phyloP scores from a whole-genome alignment of 1,139 yeast species.

The Suhomyces bolitotheri region DNA sequence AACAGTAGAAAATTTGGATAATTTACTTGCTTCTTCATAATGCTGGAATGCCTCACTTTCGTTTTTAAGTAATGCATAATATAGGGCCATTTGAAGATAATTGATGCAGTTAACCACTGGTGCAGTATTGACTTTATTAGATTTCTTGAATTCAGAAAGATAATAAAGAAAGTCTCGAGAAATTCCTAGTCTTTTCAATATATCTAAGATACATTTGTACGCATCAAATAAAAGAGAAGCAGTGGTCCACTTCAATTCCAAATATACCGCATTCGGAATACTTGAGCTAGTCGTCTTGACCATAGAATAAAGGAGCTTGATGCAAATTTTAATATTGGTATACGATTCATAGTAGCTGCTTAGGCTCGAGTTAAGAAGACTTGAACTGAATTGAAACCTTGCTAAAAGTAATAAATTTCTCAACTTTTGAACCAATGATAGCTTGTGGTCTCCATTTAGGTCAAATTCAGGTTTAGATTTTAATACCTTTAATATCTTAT shows the following conservation, averaged over 20 bases:
- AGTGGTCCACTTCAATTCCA: slow-evolving; percentile 37
- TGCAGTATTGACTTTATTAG: slow-evolving; percentile 28
- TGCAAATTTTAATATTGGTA: slow-evolving; percentile 34
- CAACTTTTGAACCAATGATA: slow-evolving; percentile 29
- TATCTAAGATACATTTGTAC: slow-evolving; percentile 36
- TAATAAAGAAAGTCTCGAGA: slow-evolving; percentile 56
- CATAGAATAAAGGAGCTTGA: slow-evolving; percentile 45
- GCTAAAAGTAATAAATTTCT: slow-evolving; percentile 37
- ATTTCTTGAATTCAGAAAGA: slow-evolving; percentile 45
- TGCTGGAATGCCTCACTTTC: slow-evolving; percentile 7
- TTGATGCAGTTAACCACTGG: slow-evolving; percentile 32
- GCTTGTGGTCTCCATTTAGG: slow-evolving; percentile 18
- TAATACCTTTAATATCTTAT: slow-evolving; percentile 27
- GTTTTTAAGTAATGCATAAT: slow-evolving; percentile 17
- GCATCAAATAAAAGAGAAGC: slow-evolving; percentile 33
- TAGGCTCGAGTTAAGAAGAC: slow-evolving; percentile 21
- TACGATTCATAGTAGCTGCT: slow-evolving; percentile 27
- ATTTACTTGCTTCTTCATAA: slow-evolving; percentile 3
- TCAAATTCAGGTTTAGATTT: slow-evolving; percentile 32
- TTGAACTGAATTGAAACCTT: slow-evolving; percentile 33
- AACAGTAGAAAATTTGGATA: slow-evolving; percentile 7
- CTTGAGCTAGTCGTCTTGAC: slow-evolving; percentile 36
- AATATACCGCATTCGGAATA: slow-evolving; percentile 19
- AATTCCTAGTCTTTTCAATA: slow-evolving; percentile 48
- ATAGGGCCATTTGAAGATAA: slow-evolving; percentile 21